phyloP scores from a whole-genome alignment of 1,139 yeast genomes.

The Geotrichum histeridarum region DNA sequence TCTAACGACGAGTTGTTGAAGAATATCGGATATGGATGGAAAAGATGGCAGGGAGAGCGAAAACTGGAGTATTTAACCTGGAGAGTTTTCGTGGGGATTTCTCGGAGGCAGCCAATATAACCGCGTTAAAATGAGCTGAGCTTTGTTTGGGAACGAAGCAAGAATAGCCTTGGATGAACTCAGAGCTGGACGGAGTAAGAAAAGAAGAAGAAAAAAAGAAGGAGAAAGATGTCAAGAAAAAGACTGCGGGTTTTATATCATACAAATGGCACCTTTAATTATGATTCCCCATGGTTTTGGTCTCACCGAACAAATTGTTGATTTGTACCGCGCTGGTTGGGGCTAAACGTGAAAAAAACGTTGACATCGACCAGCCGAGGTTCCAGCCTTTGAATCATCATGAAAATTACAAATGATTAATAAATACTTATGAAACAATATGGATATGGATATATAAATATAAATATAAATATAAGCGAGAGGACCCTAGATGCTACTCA shows the following conservation, averaged over 20 bases:
- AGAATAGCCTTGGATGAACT: not conserved
- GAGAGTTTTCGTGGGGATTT: constrained; percentile 7
- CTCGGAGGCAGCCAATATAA: constrained; percentile 9
- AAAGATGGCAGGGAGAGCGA: not conserved
- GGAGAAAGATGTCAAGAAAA: not conserved
- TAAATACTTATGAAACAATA: not conserved
- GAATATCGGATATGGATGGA: constrained; percentile 1
- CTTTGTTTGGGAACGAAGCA: not conserved
- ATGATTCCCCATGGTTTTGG: too few relatives aligned
- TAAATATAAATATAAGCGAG: not conserved
- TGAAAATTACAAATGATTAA: not conserved
- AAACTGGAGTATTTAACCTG: not conserved
- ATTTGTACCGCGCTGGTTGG: too few relatives aligned
- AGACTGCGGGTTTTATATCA: not conserved
- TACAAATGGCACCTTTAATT: too few relatives aligned
- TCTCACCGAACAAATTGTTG: too few relatives aligned
- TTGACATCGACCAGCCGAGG: too few relatives aligned
- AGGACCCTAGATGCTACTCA: not conserved
- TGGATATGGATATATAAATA: not conserved
- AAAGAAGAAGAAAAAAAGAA: not conserved
- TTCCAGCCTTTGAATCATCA: too few relatives aligned
- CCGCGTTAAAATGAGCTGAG: not conserved
- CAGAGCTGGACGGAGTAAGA: not conserved
- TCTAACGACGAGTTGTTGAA: not conserved
- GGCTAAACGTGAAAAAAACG: too few relatives aligned